Conservation (phyloP, 129 eudicot genomes). For the Kitagawia praeruptora region DNA sequence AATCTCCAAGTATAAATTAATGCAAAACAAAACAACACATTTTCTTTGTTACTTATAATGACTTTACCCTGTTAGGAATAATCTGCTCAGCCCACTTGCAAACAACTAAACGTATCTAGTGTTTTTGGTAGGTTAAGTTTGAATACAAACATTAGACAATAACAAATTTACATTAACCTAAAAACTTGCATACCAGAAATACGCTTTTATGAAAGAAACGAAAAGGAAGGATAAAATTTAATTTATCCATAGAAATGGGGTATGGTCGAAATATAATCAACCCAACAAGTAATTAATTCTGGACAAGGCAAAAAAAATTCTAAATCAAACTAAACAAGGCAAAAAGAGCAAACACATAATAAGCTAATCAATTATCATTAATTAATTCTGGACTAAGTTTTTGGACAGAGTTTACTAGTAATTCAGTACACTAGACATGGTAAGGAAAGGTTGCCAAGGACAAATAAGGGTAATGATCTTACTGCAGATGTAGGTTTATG, state of each 20-base stretch:
- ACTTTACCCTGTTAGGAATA: not conserved
- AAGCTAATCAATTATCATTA: too few species aligned
- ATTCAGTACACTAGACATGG: too few species aligned
- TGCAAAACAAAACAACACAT: constrained; percentile 8
- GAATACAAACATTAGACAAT: not conserved
- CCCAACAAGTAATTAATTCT: too few species aligned
- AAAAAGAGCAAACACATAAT: too few species aligned
- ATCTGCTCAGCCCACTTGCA: not conserved
- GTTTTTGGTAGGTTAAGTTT: not conserved
- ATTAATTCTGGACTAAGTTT: too few species aligned
- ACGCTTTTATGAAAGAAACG: too few species aligned
- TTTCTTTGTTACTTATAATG: not conserved
- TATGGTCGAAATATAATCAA: not conserved
- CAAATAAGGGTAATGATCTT: too few species aligned
- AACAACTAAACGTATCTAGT: not conserved
- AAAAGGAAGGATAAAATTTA: not conserved
- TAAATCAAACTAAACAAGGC: too few species aligned
- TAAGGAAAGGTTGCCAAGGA: too few species aligned
- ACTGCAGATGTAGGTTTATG: too few species aligned
- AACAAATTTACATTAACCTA: not conserved
- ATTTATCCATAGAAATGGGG: not conserved
- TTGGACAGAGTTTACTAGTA: too few species aligned
- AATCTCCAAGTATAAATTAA: not conserved
- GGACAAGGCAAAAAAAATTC: too few species aligned
- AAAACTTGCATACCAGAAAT: not conserved